These are phyloP conservation scores for Cicer bijugum DNA, from an alignment of 306 rosid species.

Conservation along the genomic window DNA sequence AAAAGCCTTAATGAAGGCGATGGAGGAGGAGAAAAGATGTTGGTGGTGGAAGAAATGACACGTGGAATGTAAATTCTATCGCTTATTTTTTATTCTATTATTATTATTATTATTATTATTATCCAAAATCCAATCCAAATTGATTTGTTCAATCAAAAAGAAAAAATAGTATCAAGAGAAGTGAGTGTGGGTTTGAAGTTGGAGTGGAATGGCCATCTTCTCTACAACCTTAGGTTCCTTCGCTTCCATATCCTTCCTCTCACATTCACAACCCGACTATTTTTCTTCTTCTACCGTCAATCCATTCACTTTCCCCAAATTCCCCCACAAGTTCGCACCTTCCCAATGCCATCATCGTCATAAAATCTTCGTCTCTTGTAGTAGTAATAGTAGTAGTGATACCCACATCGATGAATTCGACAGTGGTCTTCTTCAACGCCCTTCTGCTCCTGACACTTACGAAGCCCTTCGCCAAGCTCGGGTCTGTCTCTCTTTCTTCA, in stretches of 20 bases:
- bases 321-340: slow-evolving; percentile 42
- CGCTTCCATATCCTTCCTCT: slow-evolving; percentile 50
- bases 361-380: slow-evolving; percentile 52
- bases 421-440: slow-evolving; percentile 46
- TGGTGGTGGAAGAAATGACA: slow-evolving; percentile 37
- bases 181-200: no score
- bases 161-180: no score
- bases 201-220: slow-evolving; percentile 49
- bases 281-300: slow-evolving; percentile 15
- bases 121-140: slow-evolving; percentile 39
- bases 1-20: no score
- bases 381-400: neutral
- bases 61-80: slow-evolving; percentile 22
- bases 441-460: slow-evolving; percentile 49
- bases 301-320: slow-evolving; percentile 43
- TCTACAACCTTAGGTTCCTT: slow-evolving; percentile 57
- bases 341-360: slow-evolving; percentile 34
- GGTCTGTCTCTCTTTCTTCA: slow-evolving; percentile 52
- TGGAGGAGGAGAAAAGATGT: neutral
- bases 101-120: neutral
- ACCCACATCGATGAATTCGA: slow-evolving; percentile 53
- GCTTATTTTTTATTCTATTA: neutral
- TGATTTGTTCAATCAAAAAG: no score
- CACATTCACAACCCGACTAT: slow-evolving; percentile 46
- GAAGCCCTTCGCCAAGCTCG: slow-evolving; percentile 60